Evolutionary conservation across 163 green algal species (phyloP).

Genomic region (Chloromonas sp.): DNA sequence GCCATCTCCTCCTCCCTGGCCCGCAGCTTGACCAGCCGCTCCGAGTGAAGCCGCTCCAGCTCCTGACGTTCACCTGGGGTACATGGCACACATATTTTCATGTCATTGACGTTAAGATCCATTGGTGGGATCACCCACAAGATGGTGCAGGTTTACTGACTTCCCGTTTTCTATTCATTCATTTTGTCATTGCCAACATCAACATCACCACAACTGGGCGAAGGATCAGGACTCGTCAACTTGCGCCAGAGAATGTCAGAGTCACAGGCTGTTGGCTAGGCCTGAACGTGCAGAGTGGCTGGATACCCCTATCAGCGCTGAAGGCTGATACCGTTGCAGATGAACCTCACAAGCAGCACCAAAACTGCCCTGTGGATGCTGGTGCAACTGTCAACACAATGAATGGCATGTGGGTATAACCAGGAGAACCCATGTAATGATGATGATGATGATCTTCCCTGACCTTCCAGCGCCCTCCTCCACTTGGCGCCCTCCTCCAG

Average conservation of each 20-base stretch:
- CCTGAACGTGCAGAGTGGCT: no score
- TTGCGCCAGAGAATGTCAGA: no score
- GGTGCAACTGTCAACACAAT: no score
- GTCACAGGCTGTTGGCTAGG: no score
- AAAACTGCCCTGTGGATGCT: no score
- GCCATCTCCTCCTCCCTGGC: conserved; percentile 34
- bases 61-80: conserved; percentile 26
- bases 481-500: conserved; percentile 41
- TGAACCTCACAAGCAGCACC: no score
- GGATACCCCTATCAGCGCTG: no score
- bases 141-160: not conserved
- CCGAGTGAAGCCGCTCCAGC: conserved; percentile 40
- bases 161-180: not conserved
- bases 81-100: not conserved
- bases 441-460: not conserved
- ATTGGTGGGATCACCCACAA: not conserved
- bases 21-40: conserved; percentile 37
- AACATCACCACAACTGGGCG: not conserved
- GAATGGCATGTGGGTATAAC: no score
- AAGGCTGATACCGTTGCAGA: no score
- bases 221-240: no score
- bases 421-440: not conserved
- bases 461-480: conserved; percentile 24
- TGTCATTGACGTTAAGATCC: not conserved
- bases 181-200: not conserved